Conservation (phyloP, 805 yeast genomes). For the Wickerhamomyces alni region DNA sequence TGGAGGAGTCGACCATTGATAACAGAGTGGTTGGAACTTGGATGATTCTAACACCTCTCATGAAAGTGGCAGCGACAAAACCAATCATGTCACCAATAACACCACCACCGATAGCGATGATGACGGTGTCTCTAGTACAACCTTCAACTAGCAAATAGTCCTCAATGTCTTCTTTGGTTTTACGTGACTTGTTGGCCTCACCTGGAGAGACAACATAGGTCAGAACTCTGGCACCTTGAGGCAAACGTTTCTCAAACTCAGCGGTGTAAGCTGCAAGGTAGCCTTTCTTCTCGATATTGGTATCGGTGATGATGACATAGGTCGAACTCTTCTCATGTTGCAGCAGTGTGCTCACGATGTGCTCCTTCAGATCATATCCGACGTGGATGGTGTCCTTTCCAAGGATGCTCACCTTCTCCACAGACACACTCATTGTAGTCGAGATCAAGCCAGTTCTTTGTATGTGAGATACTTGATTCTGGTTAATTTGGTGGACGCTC, state of each 20-base stretch:
- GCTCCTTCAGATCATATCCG: slow-evolving; percentile 74
- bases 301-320: slow-evolving; percentile 85
- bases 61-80: slow-evolving; percentile 97
- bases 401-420: slow-evolving; percentile 61
- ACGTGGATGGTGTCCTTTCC: slow-evolving; percentile 84
- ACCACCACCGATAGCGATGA: slow-evolving; percentile 96
- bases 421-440: neutral
- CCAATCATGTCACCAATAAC: slow-evolving; percentile 99
- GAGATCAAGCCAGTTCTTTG: neutral
- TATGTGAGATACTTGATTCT: neutral
- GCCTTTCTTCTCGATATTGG: slow-evolving; percentile 64
- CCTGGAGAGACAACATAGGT: slow-evolving; percentile 84
- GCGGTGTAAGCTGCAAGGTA: slow-evolving; percentile 44
- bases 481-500: neutral
- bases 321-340: slow-evolving; percentile 71
- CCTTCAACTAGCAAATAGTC: slow-evolving; percentile 78
- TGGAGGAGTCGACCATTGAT: slow-evolving; percentile 97
- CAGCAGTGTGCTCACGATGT: slow-evolving; percentile 65
- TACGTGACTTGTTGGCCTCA: slow-evolving; percentile 82
- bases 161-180: slow-evolving; percentile 88
- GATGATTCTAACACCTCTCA: slow-evolving; percentile 93
- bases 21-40: slow-evolving; percentile 92
- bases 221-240: slow-evolving; percentile 57
- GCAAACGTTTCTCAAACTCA: slow-evolving; percentile 39
- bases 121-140: slow-evolving; percentile 93